A percentile compares a stretch with the other conserved stretches of the same genome.
phyloP scores from a whole-genome alignment of 1,284 basidiomycete species.

The Schizophyllum commune region DNA sequence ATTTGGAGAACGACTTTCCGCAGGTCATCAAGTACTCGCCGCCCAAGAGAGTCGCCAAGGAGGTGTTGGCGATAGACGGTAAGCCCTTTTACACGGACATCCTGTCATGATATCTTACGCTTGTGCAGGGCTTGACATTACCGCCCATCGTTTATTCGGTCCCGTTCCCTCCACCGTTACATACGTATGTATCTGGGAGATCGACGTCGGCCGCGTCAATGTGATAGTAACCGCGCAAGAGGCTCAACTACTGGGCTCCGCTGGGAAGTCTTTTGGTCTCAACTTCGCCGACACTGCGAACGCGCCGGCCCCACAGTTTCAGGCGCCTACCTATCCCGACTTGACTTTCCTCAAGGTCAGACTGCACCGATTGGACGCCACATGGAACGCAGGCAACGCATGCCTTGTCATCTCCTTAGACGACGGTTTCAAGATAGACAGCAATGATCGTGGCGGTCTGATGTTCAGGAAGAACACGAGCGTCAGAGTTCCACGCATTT shows the following conservation, averaged over 20 bases:
- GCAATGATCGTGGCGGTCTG: conserved; percentile 66
- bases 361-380: conserved; percentile 44
- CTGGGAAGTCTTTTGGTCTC: conserved; percentile 50
- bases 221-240: conserved; percentile 52
- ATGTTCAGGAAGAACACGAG: conserved; percentile 54
- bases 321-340: conserved; percentile 63
- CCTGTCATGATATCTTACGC: conserved; percentile 37
- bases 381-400: conserved; percentile 44
- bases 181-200: conserved; percentile 89
- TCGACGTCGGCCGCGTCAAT: conserved; percentile 57
- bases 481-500: conserved; percentile 42
- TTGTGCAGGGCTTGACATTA: conserved; percentile 75
- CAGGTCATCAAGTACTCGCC: conserved; percentile 32
- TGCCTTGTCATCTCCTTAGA: conserved; percentile 53
- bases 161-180: conserved; percentile 77
- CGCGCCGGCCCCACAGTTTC: conserved; percentile 68
- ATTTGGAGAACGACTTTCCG: conserved; percentile 40
- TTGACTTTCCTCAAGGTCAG: conserved; percentile 53
- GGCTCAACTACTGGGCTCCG: conserved; percentile 42
- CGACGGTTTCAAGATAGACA: conserved; percentile 55
- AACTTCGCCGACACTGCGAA: conserved; percentile 76
- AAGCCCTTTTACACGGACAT: conserved; percentile 9
- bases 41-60: conserved; percentile 20
- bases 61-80: conserved; percentile 61
- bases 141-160: conserved; percentile 81